A percentile compares a stretch with the other conserved stretches of the same genome.
Conservation (phyloP, 495 filamentous ascomycete species). For the Bacidia rubella region DNA sequence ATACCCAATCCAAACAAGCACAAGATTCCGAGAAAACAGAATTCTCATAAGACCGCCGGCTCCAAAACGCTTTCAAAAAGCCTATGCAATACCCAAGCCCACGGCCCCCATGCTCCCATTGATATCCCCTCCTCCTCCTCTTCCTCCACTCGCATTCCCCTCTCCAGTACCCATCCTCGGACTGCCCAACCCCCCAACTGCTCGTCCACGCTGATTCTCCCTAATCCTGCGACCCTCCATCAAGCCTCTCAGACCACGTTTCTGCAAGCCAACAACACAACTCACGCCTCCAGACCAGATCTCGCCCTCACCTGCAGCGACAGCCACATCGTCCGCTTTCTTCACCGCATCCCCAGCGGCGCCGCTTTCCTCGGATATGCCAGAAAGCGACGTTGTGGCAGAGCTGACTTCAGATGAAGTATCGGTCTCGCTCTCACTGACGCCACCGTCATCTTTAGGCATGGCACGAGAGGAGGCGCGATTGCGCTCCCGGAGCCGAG, state of each 20-base stretch:
- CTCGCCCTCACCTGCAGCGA: constrained; percentile 32
- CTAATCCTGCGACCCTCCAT: constrained; percentile 90
- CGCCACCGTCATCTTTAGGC: constrained; percentile 4
- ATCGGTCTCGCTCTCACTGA: constrained; percentile 11
- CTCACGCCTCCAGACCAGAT: constrained; percentile 77
- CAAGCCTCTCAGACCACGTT: constrained; percentile 76
- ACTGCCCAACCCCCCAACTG: constrained; percentile 16
- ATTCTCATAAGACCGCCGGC: too few relatives aligned
- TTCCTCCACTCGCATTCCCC: constrained; percentile 11
- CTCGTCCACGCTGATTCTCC: constrained; percentile 41
- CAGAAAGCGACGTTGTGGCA: not conserved
- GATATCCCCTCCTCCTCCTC: not conserved
- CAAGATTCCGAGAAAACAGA: too few relatives aligned
- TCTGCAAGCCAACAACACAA: constrained; percentile 92
- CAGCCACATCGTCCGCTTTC: constrained; percentile 29
- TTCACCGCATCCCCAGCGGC: constrained; percentile 22
- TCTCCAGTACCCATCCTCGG: constrained; percentile 11
- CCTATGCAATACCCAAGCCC: constrained; percentile 14
- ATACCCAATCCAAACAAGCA: too few relatives aligned
- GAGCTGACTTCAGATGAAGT: constrained; percentile 10
- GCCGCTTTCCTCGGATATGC: constrained; percentile 2
- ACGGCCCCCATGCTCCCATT: constrained; percentile 3
- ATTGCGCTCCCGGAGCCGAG: not conserved
- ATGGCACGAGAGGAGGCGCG: not conserved
- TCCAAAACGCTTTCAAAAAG: too few relatives aligned